Evolutionary conservation across 2,329 filamentous ascomycete genomes (phyloP).

Genomic region (Magnaporthiopsis poae): DNA sequence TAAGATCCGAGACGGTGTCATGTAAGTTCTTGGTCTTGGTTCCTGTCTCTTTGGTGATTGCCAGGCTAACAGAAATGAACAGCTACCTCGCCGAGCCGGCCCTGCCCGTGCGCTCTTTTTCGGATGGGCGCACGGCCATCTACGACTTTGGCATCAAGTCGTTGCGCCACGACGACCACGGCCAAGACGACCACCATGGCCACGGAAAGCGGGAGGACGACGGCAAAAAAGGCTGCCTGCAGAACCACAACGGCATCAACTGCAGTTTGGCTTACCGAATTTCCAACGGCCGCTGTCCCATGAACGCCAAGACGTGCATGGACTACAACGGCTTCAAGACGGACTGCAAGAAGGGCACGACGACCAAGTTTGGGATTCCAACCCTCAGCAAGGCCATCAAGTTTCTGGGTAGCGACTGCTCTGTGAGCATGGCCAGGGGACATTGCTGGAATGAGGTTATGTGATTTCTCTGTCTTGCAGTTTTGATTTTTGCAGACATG

Average conservation of each 20-base stretch:
- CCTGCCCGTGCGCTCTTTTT: constrained; percentile 1
- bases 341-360: constrained; percentile 9
- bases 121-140: constrained; percentile 1
- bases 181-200: neutral
- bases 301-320: constrained; percentile 8
- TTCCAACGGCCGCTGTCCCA: no score
- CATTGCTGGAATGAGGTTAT: no score
- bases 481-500: no score
- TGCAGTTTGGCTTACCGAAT: no score
- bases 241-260: neutral
- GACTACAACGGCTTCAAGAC: constrained; percentile 7
- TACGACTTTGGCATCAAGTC: constrained; percentile 8
- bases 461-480: no score
- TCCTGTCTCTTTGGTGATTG: no score
- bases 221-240: no score
- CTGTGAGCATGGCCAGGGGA: no score
- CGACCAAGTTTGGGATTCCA: constrained; percentile 2
- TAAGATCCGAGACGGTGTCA: no score
- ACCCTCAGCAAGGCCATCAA: neutral
- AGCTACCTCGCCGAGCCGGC: constrained; percentile 6
- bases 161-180: constrained; percentile 3
- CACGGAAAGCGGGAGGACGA: no score
- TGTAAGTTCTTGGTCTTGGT: no score
- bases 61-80: neutral
- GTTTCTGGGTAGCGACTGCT: no score